Percentiles rank a stretch among this genome's conserved stretches.
phyloP scores from a whole-genome alignment of 805 yeast species.

The Priceomyces fermenticarens region DNA sequence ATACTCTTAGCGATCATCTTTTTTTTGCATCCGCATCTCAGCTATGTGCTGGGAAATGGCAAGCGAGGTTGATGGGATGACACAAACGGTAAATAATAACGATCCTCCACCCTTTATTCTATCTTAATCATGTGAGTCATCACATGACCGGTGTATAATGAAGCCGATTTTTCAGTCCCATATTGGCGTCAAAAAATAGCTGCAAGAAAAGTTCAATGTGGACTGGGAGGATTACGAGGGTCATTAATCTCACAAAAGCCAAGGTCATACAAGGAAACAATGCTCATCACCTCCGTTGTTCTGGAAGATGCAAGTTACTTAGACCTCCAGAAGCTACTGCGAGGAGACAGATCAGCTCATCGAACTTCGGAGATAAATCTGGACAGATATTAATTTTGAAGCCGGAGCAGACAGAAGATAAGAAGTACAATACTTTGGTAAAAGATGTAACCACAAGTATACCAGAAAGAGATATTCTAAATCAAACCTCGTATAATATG shows the following conservation, averaged over 20 bases:
- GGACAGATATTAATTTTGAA: slow-evolving; percentile 14
- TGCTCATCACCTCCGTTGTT: too few relatives aligned
- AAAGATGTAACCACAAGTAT: slow-evolving; percentile 7
- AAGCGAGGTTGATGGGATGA: slow-evolving; percentile 5
- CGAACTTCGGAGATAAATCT: not conserved
- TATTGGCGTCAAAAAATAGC: not conserved
- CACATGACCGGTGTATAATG: not conserved
- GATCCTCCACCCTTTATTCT: not conserved
- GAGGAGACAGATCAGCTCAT: too few relatives aligned
- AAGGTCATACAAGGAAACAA: too few relatives aligned
- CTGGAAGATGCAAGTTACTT: too few relatives aligned
- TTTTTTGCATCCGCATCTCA: slow-evolving; percentile 5
- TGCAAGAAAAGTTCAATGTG: not conserved
- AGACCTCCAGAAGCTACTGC: too few relatives aligned
- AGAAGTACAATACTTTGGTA: slow-evolving; percentile 12
- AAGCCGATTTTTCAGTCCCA: slow-evolving; percentile 1
- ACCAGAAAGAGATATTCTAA: not conserved
- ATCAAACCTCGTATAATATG: not conserved
- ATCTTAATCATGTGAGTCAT: not conserved
- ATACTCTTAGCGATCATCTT: slow-evolving; percentile 4
- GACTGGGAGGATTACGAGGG: not conserved
- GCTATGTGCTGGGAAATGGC: not conserved
- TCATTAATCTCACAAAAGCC: too few relatives aligned
- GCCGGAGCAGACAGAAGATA: slow-evolving; percentile 16
- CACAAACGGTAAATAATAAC: not conserved